Evolutionary conservation across 805 yeast species (phyloP).

Genomic region (Myxozyma neglecta): DNA sequence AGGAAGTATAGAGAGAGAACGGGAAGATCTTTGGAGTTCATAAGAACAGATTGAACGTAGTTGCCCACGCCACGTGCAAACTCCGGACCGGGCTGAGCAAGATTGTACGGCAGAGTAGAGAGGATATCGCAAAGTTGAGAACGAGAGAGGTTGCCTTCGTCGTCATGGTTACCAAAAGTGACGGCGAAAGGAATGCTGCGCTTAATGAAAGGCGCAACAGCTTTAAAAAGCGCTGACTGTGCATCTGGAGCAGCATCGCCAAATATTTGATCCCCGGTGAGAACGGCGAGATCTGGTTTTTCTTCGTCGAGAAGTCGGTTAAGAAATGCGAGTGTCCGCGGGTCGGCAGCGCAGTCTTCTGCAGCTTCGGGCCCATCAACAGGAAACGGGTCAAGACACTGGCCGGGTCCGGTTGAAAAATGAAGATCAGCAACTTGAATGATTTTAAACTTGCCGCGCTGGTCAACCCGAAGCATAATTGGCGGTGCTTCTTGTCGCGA

Average conservation of each 20-base stretch:
- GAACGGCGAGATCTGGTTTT: conserved; percentile 77
- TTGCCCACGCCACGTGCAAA: conserved; percentile 83
- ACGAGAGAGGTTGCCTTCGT: conserved; percentile 71
- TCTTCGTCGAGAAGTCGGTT: conserved; percentile 67
- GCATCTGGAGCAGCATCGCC: conserved; percentile 81
- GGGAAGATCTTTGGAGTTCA: background rate
- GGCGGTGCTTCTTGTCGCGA: conserved; percentile 13
- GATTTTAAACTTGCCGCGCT: conserved; percentile 64
- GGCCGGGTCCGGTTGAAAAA: conserved; percentile 79
- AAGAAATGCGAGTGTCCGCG: conserved; percentile 62
- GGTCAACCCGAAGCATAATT: conserved; percentile 43
- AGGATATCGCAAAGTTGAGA: conserved; percentile 56
- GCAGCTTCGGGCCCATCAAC: conserved; percentile 15
- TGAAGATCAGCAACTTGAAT: conserved; percentile 81
- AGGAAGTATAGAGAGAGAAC: conserved; percentile 66
- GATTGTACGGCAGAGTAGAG: conserved; percentile 66
- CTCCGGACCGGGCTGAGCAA: conserved; percentile 62
- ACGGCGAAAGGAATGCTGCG: conserved; percentile 79
- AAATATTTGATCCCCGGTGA: conserved; percentile 90
- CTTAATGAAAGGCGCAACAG: conserved; percentile 63
- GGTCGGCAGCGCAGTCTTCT: conserved; percentile 75
- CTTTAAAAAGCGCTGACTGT: conserved; percentile 77
- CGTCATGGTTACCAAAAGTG: conserved; percentile 92
- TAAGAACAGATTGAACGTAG: conserved; percentile 54
- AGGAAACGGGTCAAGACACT: conserved; percentile 60